Conservation (phyloP, 805 yeast genomes). For the Grigorovia yakushimaensis region DNA sequence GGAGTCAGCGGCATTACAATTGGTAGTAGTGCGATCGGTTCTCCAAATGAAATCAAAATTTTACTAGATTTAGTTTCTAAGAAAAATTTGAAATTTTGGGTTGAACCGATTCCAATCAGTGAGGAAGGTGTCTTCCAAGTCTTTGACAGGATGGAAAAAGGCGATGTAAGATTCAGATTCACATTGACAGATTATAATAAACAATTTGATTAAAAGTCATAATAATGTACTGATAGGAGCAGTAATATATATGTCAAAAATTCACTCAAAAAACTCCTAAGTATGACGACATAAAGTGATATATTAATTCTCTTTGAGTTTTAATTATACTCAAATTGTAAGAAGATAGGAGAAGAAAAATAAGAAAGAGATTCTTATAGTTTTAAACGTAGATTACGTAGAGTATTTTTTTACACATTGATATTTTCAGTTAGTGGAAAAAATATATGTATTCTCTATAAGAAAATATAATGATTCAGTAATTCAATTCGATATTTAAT, state of each 20-base stretch:
- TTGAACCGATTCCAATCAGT: slow-evolving; percentile 40
- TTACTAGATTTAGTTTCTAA: slow-evolving; percentile 42
- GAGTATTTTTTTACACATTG: too few relatives aligned
- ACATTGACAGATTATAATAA: slow-evolving; percentile 42
- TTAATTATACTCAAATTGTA: too few relatives aligned
- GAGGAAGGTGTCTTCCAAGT: slow-evolving; percentile 36
- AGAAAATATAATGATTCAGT: too few relatives aligned
- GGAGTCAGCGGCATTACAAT: slow-evolving; percentile 18
- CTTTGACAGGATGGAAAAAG: slow-evolving; percentile 38
- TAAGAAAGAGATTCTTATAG: too few relatives aligned
- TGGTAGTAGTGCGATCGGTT: slow-evolving; percentile 34
- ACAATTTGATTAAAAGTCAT: slow-evolving; percentile 6
- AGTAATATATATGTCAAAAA: background rate
- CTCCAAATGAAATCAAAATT: slow-evolving; percentile 36
- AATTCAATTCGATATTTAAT: too few relatives aligned
- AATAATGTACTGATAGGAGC: background rate
- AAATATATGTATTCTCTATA: too few relatives aligned
- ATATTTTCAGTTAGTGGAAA: too few relatives aligned
- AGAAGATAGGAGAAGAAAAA: too few relatives aligned
- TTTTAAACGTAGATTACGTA: too few relatives aligned
- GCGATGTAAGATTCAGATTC: slow-evolving; percentile 46
- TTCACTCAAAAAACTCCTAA: too few relatives aligned
- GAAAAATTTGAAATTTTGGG: slow-evolving; percentile 39
- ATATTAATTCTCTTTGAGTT: too few relatives aligned
- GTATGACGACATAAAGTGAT: too few relatives aligned